These are phyloP conservation scores for Tribonema minus DNA, from an alignment of 108 stramenopile genomes.

Conservation along the genomic window DNA sequence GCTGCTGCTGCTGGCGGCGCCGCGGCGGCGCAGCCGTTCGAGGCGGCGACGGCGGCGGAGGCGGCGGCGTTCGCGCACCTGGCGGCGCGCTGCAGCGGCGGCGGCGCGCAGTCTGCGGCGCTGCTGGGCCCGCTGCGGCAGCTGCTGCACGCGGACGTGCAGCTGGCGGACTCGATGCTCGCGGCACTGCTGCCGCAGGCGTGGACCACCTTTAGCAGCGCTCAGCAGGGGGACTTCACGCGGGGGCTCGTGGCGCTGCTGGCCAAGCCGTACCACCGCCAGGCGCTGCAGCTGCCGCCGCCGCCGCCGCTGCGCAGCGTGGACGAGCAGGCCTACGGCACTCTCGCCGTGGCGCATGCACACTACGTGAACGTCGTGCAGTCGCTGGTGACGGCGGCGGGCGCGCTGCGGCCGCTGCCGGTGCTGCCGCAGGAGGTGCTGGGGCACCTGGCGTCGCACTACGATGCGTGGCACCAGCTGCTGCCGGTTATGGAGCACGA, in stretches of 20 bases:
- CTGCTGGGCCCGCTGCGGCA: slow-evolving; percentile 20
- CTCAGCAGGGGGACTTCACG: slow-evolving; percentile 12
- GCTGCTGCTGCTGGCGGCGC: background rate
- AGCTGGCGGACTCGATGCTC: slow-evolving; percentile 20
- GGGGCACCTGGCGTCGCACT: slow-evolving; percentile 28
- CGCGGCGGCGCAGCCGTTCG: background rate
- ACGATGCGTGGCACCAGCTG: slow-evolving; percentile 41
- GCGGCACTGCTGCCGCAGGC: slow-evolving; percentile 7
- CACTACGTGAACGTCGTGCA: slow-evolving; percentile 43
- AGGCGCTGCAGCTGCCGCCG: slow-evolving; percentile 30
- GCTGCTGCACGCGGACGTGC: slow-evolving; percentile 39
- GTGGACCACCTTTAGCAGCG: slow-evolving; percentile 12
- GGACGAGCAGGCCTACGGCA: background rate
- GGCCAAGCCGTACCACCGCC: slow-evolving; percentile 32
- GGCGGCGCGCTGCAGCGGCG: background rate
- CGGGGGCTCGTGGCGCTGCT: slow-evolving; percentile 17
- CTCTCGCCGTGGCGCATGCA: background rate
- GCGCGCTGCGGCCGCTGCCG: slow-evolving; percentile 32
- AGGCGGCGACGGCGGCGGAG: background rate
- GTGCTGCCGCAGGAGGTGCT: slow-evolving; percentile 35
- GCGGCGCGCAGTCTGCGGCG: background rate
- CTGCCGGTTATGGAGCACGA: slow-evolving; percentile 34
- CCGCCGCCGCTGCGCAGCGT: slow-evolving; percentile 4
- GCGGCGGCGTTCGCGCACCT: background rate
- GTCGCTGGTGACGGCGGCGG: slow-evolving; percentile 15